A percentile compares a stretch with the other conserved stretches of the same genome.
phyloP scores from a whole-genome alignment of 345 rosid species.

The Cardiospermum halicacabum region DNA sequence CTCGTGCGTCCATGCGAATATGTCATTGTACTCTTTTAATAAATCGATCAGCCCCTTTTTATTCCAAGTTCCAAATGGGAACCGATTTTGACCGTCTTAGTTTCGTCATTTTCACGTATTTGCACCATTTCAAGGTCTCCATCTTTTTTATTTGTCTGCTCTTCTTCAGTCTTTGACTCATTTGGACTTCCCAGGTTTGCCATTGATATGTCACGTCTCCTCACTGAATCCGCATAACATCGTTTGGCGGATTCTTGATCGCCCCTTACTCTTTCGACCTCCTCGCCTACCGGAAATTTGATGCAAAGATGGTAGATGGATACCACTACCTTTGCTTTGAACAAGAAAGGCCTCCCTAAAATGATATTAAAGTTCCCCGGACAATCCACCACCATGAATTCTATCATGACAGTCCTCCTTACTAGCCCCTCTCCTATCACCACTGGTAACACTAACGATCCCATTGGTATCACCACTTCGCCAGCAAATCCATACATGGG shows the following conservation, averaged over 20 bases:
- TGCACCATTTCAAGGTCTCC: too few species aligned
- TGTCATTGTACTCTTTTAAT: background rate
- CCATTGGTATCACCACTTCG: background rate
- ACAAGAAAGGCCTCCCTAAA: background rate
- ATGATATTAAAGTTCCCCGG: background rate
- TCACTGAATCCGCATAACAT: too few species aligned
- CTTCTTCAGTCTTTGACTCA: too few species aligned
- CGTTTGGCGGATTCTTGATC: too few species aligned
- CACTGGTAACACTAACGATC: background rate
- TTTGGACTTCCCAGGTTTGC: too few species aligned
- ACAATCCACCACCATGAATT: background rate
- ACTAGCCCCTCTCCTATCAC: background rate
- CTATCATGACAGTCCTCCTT: background rate
- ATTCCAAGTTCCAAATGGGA: background rate
- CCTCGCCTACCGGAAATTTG: background rate
- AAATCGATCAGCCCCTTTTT: background rate
- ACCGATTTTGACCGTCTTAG: background rate
- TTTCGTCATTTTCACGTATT: background rate
- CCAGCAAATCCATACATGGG: too few species aligned
- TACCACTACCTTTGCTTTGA: background rate
- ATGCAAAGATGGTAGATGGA: background rate
- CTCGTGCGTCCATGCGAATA: background rate
- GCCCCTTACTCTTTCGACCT: too few species aligned
- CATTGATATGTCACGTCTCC: too few species aligned
- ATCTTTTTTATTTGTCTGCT: too few species aligned